phyloP scores from a whole-genome alignment of 106 monocot genomes.

The Xerophyta viscosa region DNA sequence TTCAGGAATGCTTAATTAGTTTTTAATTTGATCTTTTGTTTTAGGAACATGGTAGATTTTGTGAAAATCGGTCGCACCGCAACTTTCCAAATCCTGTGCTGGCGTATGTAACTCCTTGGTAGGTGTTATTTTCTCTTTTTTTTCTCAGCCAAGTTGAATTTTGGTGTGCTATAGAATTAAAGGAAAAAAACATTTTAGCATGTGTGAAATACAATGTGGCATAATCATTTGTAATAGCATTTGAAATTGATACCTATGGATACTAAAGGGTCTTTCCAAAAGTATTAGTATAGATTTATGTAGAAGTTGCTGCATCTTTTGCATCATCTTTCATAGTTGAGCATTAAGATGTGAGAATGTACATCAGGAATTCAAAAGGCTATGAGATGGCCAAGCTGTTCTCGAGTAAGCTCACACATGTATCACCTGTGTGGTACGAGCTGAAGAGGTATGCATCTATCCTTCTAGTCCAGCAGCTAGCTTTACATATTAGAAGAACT shows the following conservation, averaged over 20 bases:
- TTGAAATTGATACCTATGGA: no score
- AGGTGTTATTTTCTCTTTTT: no score
- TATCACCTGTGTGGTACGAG: slow-evolving; percentile 99
- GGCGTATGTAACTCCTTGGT: slow-evolving; percentile 96
- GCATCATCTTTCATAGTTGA: no score
- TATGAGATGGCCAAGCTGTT: slow-evolving; percentile 91
- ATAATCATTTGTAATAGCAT: neutral
- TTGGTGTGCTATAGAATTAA: neutral
- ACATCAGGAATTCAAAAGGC: slow-evolving; percentile 82
- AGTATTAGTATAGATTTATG: no score
- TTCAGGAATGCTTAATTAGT: neutral
- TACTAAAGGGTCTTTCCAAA: no score
- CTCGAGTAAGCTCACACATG: slow-evolving; percentile 59
- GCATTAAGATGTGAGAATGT: no score
- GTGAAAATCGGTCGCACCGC: slow-evolving; percentile 33
- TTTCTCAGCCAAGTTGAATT: neutral
- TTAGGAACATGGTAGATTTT: slow-evolving; percentile 58
- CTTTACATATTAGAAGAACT: neutral
- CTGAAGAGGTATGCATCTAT: slow-evolving; percentile 63
- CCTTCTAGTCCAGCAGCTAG: neutral
- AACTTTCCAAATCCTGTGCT: slow-evolving; percentile 70
- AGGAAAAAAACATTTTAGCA: neutral
- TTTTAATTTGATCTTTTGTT: slow-evolving; percentile 1
- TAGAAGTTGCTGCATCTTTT: no score
- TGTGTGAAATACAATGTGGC: neutral